phyloP scores from a whole-genome alignment of 768 basidiomycete species.

The Baorangia bicolor region DNA sequence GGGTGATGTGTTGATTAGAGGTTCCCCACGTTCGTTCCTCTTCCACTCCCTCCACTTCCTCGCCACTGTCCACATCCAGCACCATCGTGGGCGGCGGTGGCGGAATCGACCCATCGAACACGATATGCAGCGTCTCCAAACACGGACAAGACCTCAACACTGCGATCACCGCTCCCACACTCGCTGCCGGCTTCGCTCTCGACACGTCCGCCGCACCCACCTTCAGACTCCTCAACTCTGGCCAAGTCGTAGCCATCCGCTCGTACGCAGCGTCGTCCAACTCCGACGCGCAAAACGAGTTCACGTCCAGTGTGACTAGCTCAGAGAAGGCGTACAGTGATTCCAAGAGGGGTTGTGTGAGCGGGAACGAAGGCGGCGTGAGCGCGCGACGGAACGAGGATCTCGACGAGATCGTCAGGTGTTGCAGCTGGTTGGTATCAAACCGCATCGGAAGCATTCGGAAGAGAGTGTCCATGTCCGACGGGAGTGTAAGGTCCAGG shows the following conservation, averaged over 20 bases:
- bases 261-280: constrained; percentile 13
- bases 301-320: constrained; percentile 7
- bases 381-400: not conserved
- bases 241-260: constrained; percentile 8
- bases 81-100: not conserved
- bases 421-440: not conserved
- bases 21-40: constrained; percentile 1
- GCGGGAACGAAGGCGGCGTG: not conserved
- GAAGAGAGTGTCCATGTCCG: constrained; percentile 12
- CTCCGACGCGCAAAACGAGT: constrained; percentile 4
- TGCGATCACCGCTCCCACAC: constrained; percentile 12
- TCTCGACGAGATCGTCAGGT: constrained; percentile 8
- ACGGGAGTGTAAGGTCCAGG: not conserved
- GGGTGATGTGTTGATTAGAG: constrained; percentile 7
- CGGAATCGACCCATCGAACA: constrained; percentile 15
- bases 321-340: constrained; percentile 8
- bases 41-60: not conserved
- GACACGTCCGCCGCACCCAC: constrained; percentile 2
- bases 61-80: not conserved
- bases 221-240: constrained; percentile 10
- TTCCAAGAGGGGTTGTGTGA: constrained; percentile 1
- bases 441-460: constrained; percentile 4
- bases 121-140: constrained; percentile 11
- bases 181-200: constrained; percentile 7
- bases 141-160: constrained; percentile 10